Conservation (phyloP, 306 rosid genomes). For the Ormosia semicastrata region DNA sequence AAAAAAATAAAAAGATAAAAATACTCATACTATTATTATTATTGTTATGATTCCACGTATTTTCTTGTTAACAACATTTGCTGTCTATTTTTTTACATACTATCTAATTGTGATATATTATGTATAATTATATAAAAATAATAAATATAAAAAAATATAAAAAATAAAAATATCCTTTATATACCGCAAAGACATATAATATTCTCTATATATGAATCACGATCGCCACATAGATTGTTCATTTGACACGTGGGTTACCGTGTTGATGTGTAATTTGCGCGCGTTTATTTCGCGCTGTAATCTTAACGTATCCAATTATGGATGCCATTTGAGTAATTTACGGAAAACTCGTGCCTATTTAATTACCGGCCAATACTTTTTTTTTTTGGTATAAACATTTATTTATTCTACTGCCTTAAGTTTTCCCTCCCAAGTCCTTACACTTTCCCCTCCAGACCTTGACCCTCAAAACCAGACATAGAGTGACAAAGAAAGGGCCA, state of each 20-base stretch:
- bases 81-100: too few relatives aligned
- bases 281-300: background rate
- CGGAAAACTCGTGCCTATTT: background rate
- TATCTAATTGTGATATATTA: too few relatives aligned
- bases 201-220: too few relatives aligned
- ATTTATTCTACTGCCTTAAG: background rate
- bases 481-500: background rate
- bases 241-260: slow-evolving; percentile 5
- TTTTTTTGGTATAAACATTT: background rate
- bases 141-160: too few relatives aligned
- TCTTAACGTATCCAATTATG: background rate
- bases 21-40: too few relatives aligned
- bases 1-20: too few relatives aligned
- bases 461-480: background rate
- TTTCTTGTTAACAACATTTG: too few relatives aligned
- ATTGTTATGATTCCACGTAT: too few relatives aligned
- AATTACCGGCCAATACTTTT: background rate
- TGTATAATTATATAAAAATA: too few relatives aligned
- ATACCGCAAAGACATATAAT: too few relatives aligned
- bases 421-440: slow-evolving; percentile 38
- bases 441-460: background rate
- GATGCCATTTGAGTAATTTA: slow-evolving; percentile 31
- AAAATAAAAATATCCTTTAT: too few relatives aligned
- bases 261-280: background rate
- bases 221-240: background rate